Base-by-base conservation (phyloP, 2,329 filamentous ascomycete species). In the Fusarium subtropicale region DNA sequence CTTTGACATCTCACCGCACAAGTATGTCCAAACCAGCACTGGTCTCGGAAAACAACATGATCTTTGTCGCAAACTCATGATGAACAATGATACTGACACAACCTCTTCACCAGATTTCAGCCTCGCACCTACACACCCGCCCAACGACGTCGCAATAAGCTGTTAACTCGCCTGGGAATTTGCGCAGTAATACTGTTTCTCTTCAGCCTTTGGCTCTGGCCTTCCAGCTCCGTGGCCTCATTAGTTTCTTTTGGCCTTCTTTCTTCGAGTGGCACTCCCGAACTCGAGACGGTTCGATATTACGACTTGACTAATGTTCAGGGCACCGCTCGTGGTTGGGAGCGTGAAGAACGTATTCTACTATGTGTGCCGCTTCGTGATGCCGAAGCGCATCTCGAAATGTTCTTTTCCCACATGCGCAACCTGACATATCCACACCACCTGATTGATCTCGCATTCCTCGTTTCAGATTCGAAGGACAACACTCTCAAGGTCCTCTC, bases 341-440 rank as follows among this genome's bases (percentile, higher is more conserved):
- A 98, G 80, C 88, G 94, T 63, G 96, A 97, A 79, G 96, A 99
- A 82, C 90, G 96, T 69, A 97, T 99, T 71, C 85, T 99, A 33
- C 87, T 99, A 60, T 98, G 96, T 80, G 96, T 97, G 18, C 96
- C 96, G 45, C 87, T 99, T 57, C 89, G 96, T 80, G 97, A 99
- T 80, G 96, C 96, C 46, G 90, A 97, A 76, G 87, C 92, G 28
- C 96, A 99, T 85, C 82, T 99, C 50, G 88, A 91, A 66, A 98
- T 99, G 95, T 98, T 99, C 87, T 99, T 99, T 82, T 91, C 92
- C n/a, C 97, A 99, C 78, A 86, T 99, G 61, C 90, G 90, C 72
- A 99, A 99, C 81, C 91, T 99, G 71, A 99, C 96, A 20, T 99
- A 99, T 77, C 96, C 96, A 1, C 96, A 99, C 79, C 92, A 97